Base-by-base conservation (phyloP, 768 basidiomycete genomes). In the Antrodiella citrinella region DNA sequence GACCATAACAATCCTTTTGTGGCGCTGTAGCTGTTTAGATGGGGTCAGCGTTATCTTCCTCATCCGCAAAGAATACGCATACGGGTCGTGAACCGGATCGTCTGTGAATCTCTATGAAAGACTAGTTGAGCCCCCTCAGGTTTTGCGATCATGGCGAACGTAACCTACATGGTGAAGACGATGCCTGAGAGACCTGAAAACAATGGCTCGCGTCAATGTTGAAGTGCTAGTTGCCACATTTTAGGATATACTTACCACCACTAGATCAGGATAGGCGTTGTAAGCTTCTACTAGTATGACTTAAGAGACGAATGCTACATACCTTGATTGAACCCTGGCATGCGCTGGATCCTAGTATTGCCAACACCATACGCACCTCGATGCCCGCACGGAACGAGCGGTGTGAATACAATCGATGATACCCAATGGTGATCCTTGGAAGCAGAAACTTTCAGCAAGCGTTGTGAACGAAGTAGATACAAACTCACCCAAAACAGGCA, bases 281-380 rank as follows among this genome's bases (percentile, higher is more conserved):
- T 10, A 18, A 18, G 10, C 35, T 38, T 10, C 10, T 18, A 38
- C 35, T 38, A 23, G 19, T 10, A 25, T 47, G 30, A 24, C 22
- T 42, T 18, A 18, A 10, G 40, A 10, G 13, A 18, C 19, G 22
- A 9, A 18, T 13, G 11, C 9, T 49, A 26, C 57, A 41, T 40
- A 82, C 82, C 72, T 86, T 86, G 59, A 88, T 85, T 40, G 83
- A 86, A 2, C 87, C 88, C 59, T 90, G 87, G 56, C 88, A 85
- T 0, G 80, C 87, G 44, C 82, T 76, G 3, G 82, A 78, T 0
- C 88, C 87, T 61, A 89, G 67, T 23, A 76, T 65, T 18, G 86
- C 83, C 25, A 90, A 67, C 19, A 75, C 64, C 4, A 81, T 56
- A 10, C 86, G 73, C 38, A 86, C 76, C 9, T 69, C 70, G 15